Percentiles rank a stretch among this genome's conserved stretches.
phyloP scores from a whole-genome alignment of 108 stramenopile species.

The Pseudonitzschia delicatissima region DNA sequence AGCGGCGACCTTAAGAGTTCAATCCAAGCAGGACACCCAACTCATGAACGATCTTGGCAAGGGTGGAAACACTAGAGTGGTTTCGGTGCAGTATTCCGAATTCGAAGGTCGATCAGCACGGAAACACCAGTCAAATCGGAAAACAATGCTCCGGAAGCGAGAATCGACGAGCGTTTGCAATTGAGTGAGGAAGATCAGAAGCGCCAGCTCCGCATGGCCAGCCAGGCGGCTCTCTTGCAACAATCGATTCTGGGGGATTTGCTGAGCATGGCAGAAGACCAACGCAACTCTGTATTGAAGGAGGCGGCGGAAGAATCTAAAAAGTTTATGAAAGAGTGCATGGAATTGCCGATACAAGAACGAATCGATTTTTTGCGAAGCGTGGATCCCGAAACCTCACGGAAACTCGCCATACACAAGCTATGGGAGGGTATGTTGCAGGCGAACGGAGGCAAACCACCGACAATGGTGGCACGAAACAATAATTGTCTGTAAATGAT shows the following conservation, averaged over 20 bases:
- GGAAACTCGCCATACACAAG: conserved; percentile 58
- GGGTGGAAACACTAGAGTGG: conserved; percentile 66
- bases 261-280: conserved; percentile 23
- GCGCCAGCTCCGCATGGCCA: conserved; percentile 28
- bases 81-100: conserved; percentile 67
- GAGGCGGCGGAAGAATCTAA: conserved; percentile 24
- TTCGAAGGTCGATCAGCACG: conserved; percentile 19
- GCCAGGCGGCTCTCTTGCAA: conserved; percentile 34
- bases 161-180: conserved; percentile 15
- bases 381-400: conserved; percentile 45
- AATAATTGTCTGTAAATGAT: too few species aligned
- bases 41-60: conserved; percentile 30
- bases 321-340: conserved; percentile 35
- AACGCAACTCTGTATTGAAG: conserved; percentile 25
- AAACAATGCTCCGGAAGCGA: conserved; percentile 9
- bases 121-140: neutral
- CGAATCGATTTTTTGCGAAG: conserved; percentile 48
- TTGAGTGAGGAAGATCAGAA: conserved; percentile 36
- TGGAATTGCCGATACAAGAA: conserved; percentile 49
- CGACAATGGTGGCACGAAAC: neutral
- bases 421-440: conserved; percentile 39
- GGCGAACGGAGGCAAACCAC: conserved; percentile 18
- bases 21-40: neutral
- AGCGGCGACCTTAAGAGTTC: conserved; percentile 20
- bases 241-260: conserved; percentile 34